A percentile compares a stretch with the other conserved stretches of the same genome.
phyloP scores from a whole-genome alignment of 2,329 filamentous ascomycete species.

The Sarocladium strictum region DNA sequence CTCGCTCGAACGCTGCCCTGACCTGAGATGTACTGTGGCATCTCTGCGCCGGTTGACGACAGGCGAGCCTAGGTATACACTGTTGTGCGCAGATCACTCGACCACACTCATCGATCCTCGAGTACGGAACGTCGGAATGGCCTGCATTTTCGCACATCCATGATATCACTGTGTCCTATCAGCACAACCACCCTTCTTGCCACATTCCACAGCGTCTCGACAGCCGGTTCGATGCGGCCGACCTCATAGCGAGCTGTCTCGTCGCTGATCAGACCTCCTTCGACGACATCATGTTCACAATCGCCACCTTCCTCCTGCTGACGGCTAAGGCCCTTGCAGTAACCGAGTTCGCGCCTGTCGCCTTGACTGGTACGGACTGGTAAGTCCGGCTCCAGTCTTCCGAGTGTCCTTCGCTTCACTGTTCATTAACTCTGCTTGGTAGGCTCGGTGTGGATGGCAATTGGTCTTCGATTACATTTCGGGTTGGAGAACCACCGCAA shows the following conservation, averaged over 20 bases:
- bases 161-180: background rate
- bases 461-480: slow-evolving; percentile 64
- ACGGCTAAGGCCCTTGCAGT: background rate
- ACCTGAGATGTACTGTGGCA: no score
- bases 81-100: no score
- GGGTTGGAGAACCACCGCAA: slow-evolving; percentile 34
- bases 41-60: no score
- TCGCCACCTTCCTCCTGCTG: background rate
- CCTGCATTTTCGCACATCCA: no score
- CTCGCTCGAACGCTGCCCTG: background rate
- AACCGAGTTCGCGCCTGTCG: background rate
- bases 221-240: background rate
- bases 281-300: background rate
- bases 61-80: no score
- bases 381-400: background rate
- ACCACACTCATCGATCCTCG: no score
- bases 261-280: background rate
- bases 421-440: background rate
- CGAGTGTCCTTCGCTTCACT: background rate
- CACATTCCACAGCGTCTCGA: background rate
- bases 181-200: background rate
- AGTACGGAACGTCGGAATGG: no score
- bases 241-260: background rate
- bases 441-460: slow-evolving; percentile 62
- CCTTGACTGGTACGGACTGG: background rate